Evolutionary conservation across 768 basidiomycete genomes (phyloP), one percentile per base, ranked within the genome.

Genomic region (Austroboletus eburneus): DNA sequence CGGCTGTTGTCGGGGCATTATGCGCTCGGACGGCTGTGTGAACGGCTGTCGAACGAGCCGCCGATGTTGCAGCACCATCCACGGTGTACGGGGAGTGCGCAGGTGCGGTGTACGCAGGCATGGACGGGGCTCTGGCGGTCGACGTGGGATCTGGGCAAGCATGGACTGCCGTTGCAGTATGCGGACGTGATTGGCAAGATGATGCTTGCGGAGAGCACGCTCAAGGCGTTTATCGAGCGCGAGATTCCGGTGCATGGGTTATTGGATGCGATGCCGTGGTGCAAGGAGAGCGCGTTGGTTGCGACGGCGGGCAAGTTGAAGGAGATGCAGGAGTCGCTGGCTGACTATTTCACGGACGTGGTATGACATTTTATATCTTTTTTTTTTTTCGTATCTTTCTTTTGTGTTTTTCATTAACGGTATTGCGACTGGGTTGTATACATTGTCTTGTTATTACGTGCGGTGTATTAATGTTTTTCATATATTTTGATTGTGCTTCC

Each of bases 1-100:
- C 75, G 77, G 32, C 63, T 81, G 33, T 61, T 80, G 8, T 76
- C 75, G 21, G 79, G 79, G 14, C 72, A 75, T 56, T 76, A 80
- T 56, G 69, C 71, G 29, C 69, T 80, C 21, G 67, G 67, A 5
- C 68, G 70, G 46, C 59, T 73, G 24, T 73, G 73, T 66, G 72
- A 76, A 39, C 62, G 67, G 16, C 67, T 79, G 7, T 69, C 73
- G 5, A 57, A 51, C 36, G 68, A 64, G 24, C 67, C 77, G 12
- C 79, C 78, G 16, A 46, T 56, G 27, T 56, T 79, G 23, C 59
- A 63, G 37, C 78, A 79, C 52, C 65, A 62, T 39, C 60, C 64
- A 18, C 63, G 71, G 21, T 78, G 77, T 55, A 61, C 62, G 9
- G 64, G 64, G 1, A 57, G 67, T 27, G 63, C 63, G 16, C 65